Conservation (phyloP, 179 eudicot species). For the Amaranthus tricolor region DNA sequence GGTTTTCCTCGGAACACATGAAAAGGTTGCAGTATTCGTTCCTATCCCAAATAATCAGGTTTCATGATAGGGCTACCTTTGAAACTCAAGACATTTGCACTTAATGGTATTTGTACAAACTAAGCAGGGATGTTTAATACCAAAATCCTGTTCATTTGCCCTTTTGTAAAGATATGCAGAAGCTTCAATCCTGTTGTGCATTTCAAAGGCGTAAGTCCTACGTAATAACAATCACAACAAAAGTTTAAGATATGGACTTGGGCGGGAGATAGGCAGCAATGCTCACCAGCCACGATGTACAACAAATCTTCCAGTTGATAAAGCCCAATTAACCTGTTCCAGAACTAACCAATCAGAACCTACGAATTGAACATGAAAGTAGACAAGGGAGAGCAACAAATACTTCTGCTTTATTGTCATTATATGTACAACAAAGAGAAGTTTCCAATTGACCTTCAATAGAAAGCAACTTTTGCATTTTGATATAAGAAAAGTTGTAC, state of each 20-base stretch:
- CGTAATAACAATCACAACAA: too few relatives aligned
- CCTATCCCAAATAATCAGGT: too few relatives aligned
- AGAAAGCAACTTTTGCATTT: too few relatives aligned
- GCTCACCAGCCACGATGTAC: slow-evolving; percentile 98
- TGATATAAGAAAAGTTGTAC: too few relatives aligned
- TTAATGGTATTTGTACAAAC: background rate
- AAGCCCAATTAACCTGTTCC: slow-evolving; percentile 95
- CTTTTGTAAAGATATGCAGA: slow-evolving; percentile 93
- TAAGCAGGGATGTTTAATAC: slow-evolving; percentile 50
- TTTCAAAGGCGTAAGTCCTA: background rate
- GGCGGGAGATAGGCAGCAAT: background rate
- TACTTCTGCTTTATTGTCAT: background rate
- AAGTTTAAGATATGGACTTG: background rate
- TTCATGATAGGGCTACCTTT: too few relatives aligned
- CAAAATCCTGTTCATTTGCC: slow-evolving; percentile 90
- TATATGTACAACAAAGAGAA: too few relatives aligned
- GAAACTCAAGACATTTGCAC: background rate
- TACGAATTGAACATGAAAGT: background rate
- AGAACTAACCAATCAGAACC: slow-evolving; percentile 10
- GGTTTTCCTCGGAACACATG: too few relatives aligned
- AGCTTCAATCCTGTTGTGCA: slow-evolving; percentile 92
- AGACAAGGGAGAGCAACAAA: background rate
- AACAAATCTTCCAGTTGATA: slow-evolving; percentile 77
- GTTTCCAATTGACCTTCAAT: too few relatives aligned
- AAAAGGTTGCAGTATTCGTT: too few relatives aligned